These are phyloP conservation scores for Eutypa lata DNA, from an alignment of 2,329 filamentous ascomycete species.

Conservation along the genomic window DNA sequence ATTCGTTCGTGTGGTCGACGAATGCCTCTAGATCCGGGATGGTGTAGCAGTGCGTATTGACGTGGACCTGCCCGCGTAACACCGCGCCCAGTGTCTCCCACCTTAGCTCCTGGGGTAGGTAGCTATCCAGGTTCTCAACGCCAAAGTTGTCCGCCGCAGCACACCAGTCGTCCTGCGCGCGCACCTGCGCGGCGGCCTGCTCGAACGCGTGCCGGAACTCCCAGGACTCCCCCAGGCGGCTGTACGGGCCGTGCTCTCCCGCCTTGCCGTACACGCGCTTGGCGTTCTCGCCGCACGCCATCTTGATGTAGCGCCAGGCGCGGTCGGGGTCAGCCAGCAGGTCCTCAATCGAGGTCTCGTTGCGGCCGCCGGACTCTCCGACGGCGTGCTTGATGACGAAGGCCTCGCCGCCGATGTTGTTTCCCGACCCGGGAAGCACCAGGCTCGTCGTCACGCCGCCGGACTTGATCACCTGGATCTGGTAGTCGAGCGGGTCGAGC, in stretches of 20 bases:
- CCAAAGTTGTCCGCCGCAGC: slow-evolving; percentile 49
- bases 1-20: slow-evolving; percentile 69
- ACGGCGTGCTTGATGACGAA: slow-evolving; percentile 67
- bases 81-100: slow-evolving; percentile 64
- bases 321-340: slow-evolving; percentile 64
- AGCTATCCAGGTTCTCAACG: slow-evolving; percentile 47
- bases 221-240: slow-evolving; percentile 66
- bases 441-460: slow-evolving; percentile 70
- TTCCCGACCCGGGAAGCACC: slow-evolving; percentile 65
- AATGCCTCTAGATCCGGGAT: slow-evolving; percentile 67
- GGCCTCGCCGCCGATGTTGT: slow-evolving; percentile 71
- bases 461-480: slow-evolving; percentile 67
- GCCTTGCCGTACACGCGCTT: slow-evolving; percentile 58
- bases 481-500: slow-evolving; percentile 60
- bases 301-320: slow-evolving; percentile 71
- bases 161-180: slow-evolving; percentile 68
- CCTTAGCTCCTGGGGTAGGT: slow-evolving; percentile 59
- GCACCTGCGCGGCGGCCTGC: slow-evolving; percentile 54
- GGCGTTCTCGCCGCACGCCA: slow-evolving; percentile 71
- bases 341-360: slow-evolving; percentile 60
- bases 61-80: slow-evolving; percentile 63
- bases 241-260: slow-evolving; percentile 53
- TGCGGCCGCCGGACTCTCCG: slow-evolving; percentile 55
- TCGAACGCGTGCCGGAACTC: slow-evolving; percentile 67
- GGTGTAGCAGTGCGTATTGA: slow-evolving; percentile 72